phyloP scores from a whole-genome alignment of 257 asterid species.

The Plantago ovata region DNA sequence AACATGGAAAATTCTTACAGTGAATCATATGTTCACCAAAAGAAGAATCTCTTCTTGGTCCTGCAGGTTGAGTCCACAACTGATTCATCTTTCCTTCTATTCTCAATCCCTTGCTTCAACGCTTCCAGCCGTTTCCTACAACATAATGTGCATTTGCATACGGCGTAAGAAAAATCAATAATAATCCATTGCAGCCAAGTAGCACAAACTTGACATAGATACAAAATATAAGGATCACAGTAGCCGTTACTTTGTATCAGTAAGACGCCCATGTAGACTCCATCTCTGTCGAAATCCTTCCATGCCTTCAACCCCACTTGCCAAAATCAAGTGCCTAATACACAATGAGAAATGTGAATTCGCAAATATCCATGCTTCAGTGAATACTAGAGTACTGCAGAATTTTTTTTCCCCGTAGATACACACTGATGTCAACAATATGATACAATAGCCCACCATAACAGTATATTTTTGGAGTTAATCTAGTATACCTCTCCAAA shows the following conservation, averaged over 20 bases:
- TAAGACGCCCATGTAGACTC: conserved; percentile 85
- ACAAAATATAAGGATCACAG: not conserved
- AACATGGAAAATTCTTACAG: no score
- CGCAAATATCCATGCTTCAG: not conserved
- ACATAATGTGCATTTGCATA: not conserved
- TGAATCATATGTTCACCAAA: conserved; percentile 43
- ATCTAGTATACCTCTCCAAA: conserved; percentile 64
- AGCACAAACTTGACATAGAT: no score
- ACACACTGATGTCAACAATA: not conserved
- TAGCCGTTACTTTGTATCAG: conserved; percentile 64
- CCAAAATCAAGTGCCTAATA: conserved; percentile 75
- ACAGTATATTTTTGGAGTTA: not conserved
- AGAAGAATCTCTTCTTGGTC: conserved; percentile 69
- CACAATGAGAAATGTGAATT: conserved; percentile 1
- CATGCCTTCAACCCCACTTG: conserved; percentile 87
- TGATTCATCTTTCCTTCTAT: conserved; percentile 43
- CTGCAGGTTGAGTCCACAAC: conserved; percentile 19
- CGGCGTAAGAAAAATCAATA: no score
- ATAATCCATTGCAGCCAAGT: no score
- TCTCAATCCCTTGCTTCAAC: conserved; percentile 74
- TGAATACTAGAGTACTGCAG: no score
- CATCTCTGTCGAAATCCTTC: conserved; percentile 93
- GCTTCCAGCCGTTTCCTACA: conserved; percentile 68
- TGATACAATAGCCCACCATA: conserved; percentile 5
- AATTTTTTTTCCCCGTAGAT: no score